phyloP scores from a whole-genome alignment of 192 early-diverging fungal genomes.

The Linnemannia schmuckeri region DNA sequence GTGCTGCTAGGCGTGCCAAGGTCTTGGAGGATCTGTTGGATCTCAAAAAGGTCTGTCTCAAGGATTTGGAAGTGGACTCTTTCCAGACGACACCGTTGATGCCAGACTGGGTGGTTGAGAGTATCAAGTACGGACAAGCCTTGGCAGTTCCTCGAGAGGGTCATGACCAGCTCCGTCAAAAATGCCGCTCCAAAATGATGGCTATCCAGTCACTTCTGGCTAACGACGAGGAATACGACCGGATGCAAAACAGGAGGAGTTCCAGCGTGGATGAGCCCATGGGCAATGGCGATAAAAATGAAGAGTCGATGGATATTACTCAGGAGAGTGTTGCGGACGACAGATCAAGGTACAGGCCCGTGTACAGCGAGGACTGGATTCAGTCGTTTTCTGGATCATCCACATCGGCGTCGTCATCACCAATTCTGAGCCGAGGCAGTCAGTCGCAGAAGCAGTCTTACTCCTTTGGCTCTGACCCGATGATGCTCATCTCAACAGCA shows the following conservation, averaged over 20 bases:
- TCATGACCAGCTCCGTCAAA: conserved; percentile 38
- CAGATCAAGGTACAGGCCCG: neutral
- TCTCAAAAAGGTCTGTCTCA: conserved; percentile 50
- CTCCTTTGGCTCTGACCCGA: conserved; percentile 27
- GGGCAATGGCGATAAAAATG: neutral
- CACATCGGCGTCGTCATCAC: neutral
- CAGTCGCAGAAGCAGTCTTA: neutral
- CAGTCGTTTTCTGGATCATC: neutral
- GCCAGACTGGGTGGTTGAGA: conserved; percentile 37
- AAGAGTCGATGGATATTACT: neutral
- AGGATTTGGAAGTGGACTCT: conserved; percentile 40
- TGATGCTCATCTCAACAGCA: conserved; percentile 37
- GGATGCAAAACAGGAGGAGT: conserved; percentile 27
- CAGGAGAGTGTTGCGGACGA: neutral
- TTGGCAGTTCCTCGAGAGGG: conserved; percentile 23
- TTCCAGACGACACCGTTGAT: conserved; percentile 27
- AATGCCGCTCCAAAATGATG: conserved; percentile 54
- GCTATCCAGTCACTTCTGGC: conserved; percentile 52
- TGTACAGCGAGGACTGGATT: neutral
- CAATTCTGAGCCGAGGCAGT: neutral
- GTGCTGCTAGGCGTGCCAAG: conserved; percentile 47
- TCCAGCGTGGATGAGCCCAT: conserved; percentile 7
- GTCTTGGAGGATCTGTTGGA: conserved; percentile 50
- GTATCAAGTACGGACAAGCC: conserved; percentile 2
- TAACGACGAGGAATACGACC: conserved; percentile 38